Conservation (phyloP, 1,139 yeast species). For the Arxiozyma slooffiae region DNA sequence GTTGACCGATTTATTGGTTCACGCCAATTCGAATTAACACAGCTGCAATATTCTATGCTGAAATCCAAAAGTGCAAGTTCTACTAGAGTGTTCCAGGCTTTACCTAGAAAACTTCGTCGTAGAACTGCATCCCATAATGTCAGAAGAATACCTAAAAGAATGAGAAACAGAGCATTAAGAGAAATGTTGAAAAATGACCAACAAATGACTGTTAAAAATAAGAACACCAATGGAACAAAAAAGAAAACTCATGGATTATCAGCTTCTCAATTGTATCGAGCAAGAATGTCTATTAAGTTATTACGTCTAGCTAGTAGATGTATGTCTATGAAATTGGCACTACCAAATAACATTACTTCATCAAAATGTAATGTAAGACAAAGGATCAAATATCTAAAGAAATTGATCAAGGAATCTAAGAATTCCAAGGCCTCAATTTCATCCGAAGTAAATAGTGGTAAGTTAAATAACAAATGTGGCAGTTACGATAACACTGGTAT, state of each 20-base stretch:
- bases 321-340: conserved; percentile 35
- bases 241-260: conserved; percentile 33
- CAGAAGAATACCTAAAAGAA: conserved; percentile 73
- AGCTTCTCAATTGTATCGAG: conserved; percentile 48
- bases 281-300: conserved; percentile 44
- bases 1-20: conserved; percentile 65
- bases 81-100: conserved; percentile 75
- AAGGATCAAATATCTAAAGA: conserved; percentile 31
- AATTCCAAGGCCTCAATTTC: conserved; percentile 6
- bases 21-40: conserved; percentile 64
- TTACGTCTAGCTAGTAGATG: conserved; percentile 47
- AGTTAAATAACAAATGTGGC: conserved; percentile 44
- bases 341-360: conserved; percentile 33
- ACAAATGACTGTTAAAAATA: conserved; percentile 16
- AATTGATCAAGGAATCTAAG: conserved; percentile 26
- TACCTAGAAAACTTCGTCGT: conserved; percentile 76
- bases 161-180: conserved; percentile 60
- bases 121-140: conserved; percentile 95
- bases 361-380: conserved; percentile 30
- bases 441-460: background rate
- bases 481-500: conserved; percentile 53
- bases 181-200: conserved; percentile 50
- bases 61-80: conserved; percentile 61
- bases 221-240: conserved; percentile 7
- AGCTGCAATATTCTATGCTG: conserved; percentile 67